Base-by-base conservation (phyloP, 257 asterid species). In the Eustoma russellianum region DNA sequence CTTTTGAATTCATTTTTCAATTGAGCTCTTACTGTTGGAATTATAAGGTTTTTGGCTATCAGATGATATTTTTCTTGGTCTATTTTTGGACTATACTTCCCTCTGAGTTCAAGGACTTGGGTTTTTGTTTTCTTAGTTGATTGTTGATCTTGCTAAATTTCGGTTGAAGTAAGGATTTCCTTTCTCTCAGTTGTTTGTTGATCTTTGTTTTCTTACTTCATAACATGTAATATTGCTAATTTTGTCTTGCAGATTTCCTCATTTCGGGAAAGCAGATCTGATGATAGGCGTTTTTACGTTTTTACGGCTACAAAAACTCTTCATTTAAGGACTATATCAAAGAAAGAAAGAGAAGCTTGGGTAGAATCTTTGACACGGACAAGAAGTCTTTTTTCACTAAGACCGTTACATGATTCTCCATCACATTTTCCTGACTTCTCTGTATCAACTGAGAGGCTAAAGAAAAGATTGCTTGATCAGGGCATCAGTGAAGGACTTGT, bases 241-340 rank as follows among this genome's bases (percentile, higher is more conserved):
- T 57, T 71, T 60, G 53, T 50, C 47, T 38, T 66, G 78, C 78
- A 90, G 98, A 83, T 90, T 60, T 79, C 94, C 50, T 86, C 95
- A 41, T 90, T 83, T 66, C 93, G 96, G 16, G 98, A 90, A 77
- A 90, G 98, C 76, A 83, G 67, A 66, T 82, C 98, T 5, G 98
- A 90, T 53, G 87, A 82, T 33, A 67, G 82, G 77, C 77, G 94
- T 48, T 86, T 90, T 63, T 90, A 90, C 85, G 79, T 90, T 76
- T 86, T 86, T 69, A 90, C 96, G 19, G 77, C 95, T 33, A 86
- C 98, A 41, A 86, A 90, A 60, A 83, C 96, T 14, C 96, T 90
- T 78, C 98, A 90, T 72, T 72, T 90, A 35, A 69, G 95, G 77
- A 86, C 95, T 38, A 77, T 77, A 62, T 74, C 90, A 11, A 78